These are phyloP conservation scores for Iris pallida DNA, from an alignment of 116 monocot genomes.

Conservation along the genomic window DNA sequence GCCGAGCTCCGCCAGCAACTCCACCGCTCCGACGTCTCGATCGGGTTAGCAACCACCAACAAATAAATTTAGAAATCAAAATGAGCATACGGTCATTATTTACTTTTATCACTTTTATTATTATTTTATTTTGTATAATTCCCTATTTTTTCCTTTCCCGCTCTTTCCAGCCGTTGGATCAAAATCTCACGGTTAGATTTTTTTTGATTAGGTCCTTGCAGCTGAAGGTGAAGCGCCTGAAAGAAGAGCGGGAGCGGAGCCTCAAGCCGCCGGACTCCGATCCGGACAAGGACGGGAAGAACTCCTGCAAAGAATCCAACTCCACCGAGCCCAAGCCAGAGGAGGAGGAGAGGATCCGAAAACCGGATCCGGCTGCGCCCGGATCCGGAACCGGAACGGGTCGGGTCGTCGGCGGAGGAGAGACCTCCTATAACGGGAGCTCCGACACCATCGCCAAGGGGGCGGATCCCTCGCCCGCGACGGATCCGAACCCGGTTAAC, in stretches of 20 bases:
- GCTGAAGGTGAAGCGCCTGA: conserved; percentile 41
- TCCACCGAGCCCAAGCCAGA: conserved; percentile 29
- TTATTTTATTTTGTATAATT: too few species aligned
- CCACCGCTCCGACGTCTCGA: conserved; percentile 63
- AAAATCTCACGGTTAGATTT: conserved; percentile 21
- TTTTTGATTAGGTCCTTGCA: conserved; percentile 41
- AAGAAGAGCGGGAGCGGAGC: conserved; percentile 49
- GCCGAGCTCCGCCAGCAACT: conserved; percentile 90
- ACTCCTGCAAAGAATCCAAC: conserved; percentile 67
- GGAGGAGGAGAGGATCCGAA: not conserved
- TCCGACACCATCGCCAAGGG: conserved; percentile 34
- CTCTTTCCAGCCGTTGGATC: conserved; percentile 29
- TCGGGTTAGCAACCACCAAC: too few species aligned
- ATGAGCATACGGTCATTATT: not conserved
- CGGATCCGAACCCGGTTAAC: conserved; percentile 11
- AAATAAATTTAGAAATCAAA: conserved; percentile 14
- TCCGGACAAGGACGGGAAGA: conserved; percentile 4
- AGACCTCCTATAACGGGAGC: conserved; percentile 43
- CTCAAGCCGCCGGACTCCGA: conserved; percentile 19
- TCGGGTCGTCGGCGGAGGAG: conserved; percentile 15
- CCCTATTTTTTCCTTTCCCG: not conserved
- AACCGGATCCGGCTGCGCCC: conserved; percentile 5
- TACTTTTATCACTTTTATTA: not conserved
- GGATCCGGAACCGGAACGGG: conserved; percentile 7
- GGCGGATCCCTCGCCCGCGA: conserved; percentile 6